phyloP scores from a whole-genome alignment of 805 yeast genomes.

The Lachancea sp. region DNA sequence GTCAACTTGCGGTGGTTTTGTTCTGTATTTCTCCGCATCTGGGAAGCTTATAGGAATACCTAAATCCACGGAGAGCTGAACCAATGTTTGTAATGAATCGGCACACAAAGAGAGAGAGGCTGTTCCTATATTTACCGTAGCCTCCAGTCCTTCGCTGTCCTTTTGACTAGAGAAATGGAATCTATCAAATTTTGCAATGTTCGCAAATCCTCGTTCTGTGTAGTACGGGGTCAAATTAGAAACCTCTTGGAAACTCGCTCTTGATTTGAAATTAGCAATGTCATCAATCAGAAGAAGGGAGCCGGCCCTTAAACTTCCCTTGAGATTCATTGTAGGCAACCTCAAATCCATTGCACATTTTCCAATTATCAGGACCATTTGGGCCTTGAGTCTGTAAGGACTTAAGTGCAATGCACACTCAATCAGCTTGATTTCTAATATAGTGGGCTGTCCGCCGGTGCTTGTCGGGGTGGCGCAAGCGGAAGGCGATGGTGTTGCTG shows the following conservation, averaged over 20 bases:
- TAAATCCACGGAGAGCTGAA: slow-evolving; percentile 63
- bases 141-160: slow-evolving; percentile 32
- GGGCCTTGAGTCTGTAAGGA: slow-evolving; percentile 59
- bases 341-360: slow-evolving; percentile 35
- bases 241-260: slow-evolving; percentile 14
- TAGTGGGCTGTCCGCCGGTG: not conserved
- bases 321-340: slow-evolving; percentile 28
- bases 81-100: slow-evolving; percentile 70
- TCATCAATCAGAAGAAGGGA: slow-evolving; percentile 57
- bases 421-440: slow-evolving; percentile 26
- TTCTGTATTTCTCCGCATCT: slow-evolving; percentile 53
- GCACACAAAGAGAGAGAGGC: slow-evolving; percentile 61
- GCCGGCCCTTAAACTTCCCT: slow-evolving; percentile 20
- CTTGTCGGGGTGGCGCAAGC: not conserved
- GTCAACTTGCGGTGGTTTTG: slow-evolving; percentile 30
- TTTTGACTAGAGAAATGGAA: not conserved
- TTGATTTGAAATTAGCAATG: slow-evolving; percentile 26
- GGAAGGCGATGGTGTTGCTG: too few relatives aligned
- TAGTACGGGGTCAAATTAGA: slow-evolving; percentile 15
- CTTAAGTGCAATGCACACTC: slow-evolving; percentile 57
- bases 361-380: slow-evolving; percentile 48
- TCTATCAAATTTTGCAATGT: slow-evolving; percentile 19
- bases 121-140: slow-evolving; percentile 45
- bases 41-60: slow-evolving; percentile 58
- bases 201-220: slow-evolving; percentile 25